phyloP scores from a whole-genome alignment of 2,329 filamentous ascomycete species.

The Lasiodiplodia sp. region DNA sequence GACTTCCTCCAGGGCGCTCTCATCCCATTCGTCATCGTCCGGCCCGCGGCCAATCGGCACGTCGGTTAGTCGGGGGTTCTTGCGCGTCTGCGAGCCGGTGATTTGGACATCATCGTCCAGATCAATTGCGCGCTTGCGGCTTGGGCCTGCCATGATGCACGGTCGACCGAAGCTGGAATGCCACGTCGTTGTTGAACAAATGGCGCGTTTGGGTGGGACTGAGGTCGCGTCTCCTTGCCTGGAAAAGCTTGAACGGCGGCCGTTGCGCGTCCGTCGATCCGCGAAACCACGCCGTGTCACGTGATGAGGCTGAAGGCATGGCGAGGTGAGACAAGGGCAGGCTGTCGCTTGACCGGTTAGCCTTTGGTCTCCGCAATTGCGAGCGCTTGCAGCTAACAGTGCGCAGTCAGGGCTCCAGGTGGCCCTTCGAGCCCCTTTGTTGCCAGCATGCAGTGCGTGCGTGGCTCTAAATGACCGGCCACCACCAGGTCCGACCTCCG shows the following conservation, averaged over 20 bases:
- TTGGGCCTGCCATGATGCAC: constrained; percentile 34
- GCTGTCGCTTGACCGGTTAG: background rate
- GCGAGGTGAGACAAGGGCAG: constrained; percentile 8
- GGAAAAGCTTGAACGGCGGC: constrained; percentile 5
- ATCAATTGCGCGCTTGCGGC: constrained; percentile 45
- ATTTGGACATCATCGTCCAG: constrained; percentile 37
- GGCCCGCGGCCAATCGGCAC: background rate
- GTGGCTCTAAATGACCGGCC: constrained; percentile 7
- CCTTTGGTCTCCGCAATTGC: constrained; percentile 9
- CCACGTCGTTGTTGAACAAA: background rate
- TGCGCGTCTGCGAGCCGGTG: constrained; percentile 20
- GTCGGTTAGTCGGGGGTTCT: constrained; percentile 14
- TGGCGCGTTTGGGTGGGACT: background rate
- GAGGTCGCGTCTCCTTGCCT: background rate
- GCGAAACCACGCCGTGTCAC: background rate
- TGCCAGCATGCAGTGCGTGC: constrained; percentile 20
- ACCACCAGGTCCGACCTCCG: background rate
- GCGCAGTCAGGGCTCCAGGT: background rate
- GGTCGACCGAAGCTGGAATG: background rate
- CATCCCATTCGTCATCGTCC: constrained; percentile 7
- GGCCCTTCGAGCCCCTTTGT: constrained; percentile 10
- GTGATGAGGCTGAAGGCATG: constrained; percentile 20
- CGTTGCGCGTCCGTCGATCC: constrained; percentile 12
- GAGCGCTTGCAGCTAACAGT: constrained; percentile 2
- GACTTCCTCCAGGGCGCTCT: constrained; percentile 4